These are phyloP conservation scores for Symbiotaphrina buchneri DNA, from an alignment of 495 filamentous ascomycete species.

Conservation along the genomic window DNA sequence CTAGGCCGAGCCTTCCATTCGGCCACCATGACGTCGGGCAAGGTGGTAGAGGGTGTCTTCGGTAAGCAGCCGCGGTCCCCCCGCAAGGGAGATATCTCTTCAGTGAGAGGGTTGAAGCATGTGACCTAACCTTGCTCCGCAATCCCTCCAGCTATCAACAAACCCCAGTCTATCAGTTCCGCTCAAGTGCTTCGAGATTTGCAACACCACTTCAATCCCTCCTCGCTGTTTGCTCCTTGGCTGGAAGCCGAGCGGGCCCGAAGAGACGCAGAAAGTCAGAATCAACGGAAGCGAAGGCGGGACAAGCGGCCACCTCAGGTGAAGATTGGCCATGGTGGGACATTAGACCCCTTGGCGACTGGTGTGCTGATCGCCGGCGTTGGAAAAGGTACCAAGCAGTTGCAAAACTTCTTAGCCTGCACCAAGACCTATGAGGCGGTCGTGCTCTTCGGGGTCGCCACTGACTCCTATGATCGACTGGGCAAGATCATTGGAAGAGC, in stretches of 20 bases:
- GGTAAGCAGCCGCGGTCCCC: conserved; percentile 18
- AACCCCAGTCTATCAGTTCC: conserved; percentile 64
- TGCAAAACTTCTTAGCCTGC: conserved; percentile 57
- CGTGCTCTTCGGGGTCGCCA: conserved; percentile 76
- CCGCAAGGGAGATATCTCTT: background rate
- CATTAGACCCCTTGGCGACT: conserved; percentile 81
- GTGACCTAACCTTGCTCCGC: conserved; percentile 1
- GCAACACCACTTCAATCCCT: conserved; percentile 63
- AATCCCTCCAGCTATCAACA: conserved; percentile 52
- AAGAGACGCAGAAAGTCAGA: conserved; percentile 26
- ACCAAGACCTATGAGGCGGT: conserved; percentile 85
- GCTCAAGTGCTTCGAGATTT: conserved; percentile 73
- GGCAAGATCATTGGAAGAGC: conserved; percentile 61
- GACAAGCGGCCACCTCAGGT: conserved; percentile 37
- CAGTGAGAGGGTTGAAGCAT: background rate
- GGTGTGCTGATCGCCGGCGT: conserved; percentile 79
- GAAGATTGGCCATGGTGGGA: conserved; percentile 94
- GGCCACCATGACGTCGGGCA: conserved; percentile 28
- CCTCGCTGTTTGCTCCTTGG: conserved; percentile 51
- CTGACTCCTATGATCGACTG: conserved; percentile 71
- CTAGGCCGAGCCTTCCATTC: too few relatives aligned
- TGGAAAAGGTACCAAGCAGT: conserved; percentile 66
- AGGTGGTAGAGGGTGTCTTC: conserved; percentile 53
- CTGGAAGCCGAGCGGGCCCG: conserved; percentile 30
- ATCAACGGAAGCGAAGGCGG: conserved; percentile 27